A percentile compares a stretch with the other conserved stretches of the same genome.
These are phyloP conservation scores for Histomonas meleagridis DNA, from an alignment of 208 protist genomes.

Conservation along the genomic window DNA sequence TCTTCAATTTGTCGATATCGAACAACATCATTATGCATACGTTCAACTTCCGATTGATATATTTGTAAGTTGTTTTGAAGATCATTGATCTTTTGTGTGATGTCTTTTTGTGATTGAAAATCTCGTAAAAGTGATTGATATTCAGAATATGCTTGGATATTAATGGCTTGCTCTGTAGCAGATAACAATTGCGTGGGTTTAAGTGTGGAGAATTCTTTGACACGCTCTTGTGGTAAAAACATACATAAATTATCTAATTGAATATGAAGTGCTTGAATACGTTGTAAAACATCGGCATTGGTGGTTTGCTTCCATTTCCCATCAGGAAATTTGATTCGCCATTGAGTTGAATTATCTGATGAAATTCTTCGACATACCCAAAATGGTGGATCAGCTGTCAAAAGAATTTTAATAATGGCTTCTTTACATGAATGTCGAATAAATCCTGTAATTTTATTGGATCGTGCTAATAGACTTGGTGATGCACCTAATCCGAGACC, in stretches of 20 bases:
- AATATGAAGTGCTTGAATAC: not conserved
- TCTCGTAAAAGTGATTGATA: not conserved
- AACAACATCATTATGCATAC: not conserved
- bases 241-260: constrained; percentile 46
- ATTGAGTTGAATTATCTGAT: not conserved
- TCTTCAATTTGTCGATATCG: not conserved
- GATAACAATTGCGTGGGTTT: not conserved
- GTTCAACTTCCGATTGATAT: not conserved
- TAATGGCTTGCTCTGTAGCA: constrained; percentile 36
- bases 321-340: not conserved
- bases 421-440: constrained; percentile 6
- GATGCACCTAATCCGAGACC: constrained; percentile 58
- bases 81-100: not conserved
- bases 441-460: not conserved
- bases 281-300: not conserved
- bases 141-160: not conserved
- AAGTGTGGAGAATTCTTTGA: constrained; percentile 36
- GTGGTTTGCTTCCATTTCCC: not conserved
- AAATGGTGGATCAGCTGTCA: not conserved
- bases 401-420: not conserved
- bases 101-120: not conserved
- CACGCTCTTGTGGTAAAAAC: constrained; percentile 48
- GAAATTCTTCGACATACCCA: not conserved
- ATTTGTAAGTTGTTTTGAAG: not conserved
- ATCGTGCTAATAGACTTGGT: not conserved